Evolutionary conservation across 768 basidiomycete species (phyloP).

Genomic region (Tephrocybe sp.): DNA sequence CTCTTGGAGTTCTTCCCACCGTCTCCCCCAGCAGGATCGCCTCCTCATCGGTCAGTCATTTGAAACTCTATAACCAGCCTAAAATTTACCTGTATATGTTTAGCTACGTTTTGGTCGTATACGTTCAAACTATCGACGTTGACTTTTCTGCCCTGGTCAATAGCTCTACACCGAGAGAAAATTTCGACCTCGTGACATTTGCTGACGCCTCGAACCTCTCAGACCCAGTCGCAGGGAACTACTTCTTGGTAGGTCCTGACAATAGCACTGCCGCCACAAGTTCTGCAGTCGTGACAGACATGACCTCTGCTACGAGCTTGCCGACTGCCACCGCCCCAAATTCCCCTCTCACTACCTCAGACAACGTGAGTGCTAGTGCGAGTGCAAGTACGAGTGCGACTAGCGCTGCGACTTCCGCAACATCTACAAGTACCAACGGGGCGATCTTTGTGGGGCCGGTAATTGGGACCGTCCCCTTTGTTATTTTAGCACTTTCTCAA

Average conservation of each 20-base stretch:
- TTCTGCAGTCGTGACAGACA: constrained; percentile 3
- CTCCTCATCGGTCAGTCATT: constrained; percentile 40
- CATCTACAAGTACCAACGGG: background rate
- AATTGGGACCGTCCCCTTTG: background rate
- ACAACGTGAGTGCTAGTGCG: too few relatives aligned
- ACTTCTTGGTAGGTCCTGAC: constrained; percentile 39
- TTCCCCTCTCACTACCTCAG: background rate
- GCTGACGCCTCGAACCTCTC: constrained; percentile 31
- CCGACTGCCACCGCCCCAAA: background rate
- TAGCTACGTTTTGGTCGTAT: constrained; percentile 37
- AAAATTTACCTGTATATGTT: constrained; percentile 1
- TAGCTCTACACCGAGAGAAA: constrained; percentile 30
- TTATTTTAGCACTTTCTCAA: background rate
- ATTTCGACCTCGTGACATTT: constrained; percentile 41
- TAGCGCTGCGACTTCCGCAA: background rate
- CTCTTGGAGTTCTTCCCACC: constrained; percentile 40
- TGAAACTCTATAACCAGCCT: constrained; percentile 9
- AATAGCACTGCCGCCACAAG: constrained; percentile 12
- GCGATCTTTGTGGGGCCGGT: background rate
- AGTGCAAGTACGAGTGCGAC: background rate
- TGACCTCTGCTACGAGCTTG: background rate
- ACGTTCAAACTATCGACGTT: constrained; percentile 18
- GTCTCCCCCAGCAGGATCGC: constrained; percentile 38
- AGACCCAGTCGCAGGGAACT: constrained; percentile 40
- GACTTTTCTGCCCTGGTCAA: constrained; percentile 35